Conservation (phyloP, 805 yeast genomes). For the Candida dendrica region DNA sequence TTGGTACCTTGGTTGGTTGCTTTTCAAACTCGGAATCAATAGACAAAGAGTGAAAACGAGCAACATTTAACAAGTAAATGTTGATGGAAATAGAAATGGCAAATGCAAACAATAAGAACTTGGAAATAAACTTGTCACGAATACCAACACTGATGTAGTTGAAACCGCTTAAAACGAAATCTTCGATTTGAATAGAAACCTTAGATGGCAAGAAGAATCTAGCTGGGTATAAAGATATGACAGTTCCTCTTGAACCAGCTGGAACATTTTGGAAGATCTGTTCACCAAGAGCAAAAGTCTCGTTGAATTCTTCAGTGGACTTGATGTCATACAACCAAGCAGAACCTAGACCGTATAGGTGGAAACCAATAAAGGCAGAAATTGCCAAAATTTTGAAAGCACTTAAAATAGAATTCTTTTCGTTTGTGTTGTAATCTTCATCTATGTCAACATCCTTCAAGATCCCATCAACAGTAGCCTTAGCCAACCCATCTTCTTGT, state of each 20-base stretch:
- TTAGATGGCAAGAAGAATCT: constrained; percentile 54
- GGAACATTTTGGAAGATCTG: constrained; percentile 19
- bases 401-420: constrained; percentile 37
- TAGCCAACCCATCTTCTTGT: constrained; percentile 88
- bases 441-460: constrained; percentile 24
- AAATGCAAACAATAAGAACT: constrained; percentile 64
- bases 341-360: constrained; percentile 61
- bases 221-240: constrained; percentile 53
- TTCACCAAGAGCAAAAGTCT: constrained; percentile 16
- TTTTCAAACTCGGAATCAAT: constrained; percentile 23
- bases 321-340: constrained; percentile 57
- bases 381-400: constrained; percentile 55
- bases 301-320: constrained; percentile 17
- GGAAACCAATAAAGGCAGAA: constrained; percentile 52
- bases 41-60: constrained; percentile 53
- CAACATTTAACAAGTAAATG: constrained; percentile 77
- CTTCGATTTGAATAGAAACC: constrained; percentile 53
- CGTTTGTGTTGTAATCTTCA: constrained; percentile 19
- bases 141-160: constrained; percentile 60
- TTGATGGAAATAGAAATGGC: constrained; percentile 74
- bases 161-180: constrained; percentile 41
- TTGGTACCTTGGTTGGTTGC: constrained; percentile 10
- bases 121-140: constrained; percentile 74
- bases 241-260: constrained; percentile 38
- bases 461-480: constrained; percentile 66